Base-by-base conservation (phyloP, 257 asterid species). In the Solanum piurae region DNA sequence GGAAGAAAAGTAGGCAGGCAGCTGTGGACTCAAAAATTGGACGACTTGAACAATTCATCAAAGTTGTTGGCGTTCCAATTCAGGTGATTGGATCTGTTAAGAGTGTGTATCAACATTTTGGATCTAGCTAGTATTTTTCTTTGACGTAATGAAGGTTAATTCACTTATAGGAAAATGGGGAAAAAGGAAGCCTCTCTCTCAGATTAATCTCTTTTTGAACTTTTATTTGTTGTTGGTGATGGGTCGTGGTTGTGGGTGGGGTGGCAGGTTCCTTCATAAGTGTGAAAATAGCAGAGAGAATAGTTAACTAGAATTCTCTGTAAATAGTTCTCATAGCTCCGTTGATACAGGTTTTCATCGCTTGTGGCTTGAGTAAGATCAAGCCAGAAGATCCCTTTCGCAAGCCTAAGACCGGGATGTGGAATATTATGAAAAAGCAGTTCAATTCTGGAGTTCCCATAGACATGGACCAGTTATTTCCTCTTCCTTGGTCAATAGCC, bases 11-110 rank as follows among this genome's bases (percentile, higher is more conserved):
- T 92, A 94, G 98, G 88, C 99, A 97, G 90, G 93, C 89, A 83
- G 99, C 99, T 71, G 94, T 97, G 79, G 99, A 96, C 92, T 97
- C 99, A 6, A 97, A 97, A 94, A 89, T 96, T 89, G 99, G 98
- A 87, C 92, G 98, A 84, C 98, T 97, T 86, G 95, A 93, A 87
- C 92, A 88, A 89, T 97, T 96, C 90, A 94, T 97, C 84, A 93
- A 96, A 91, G 93, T 90, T 85, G 98, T 92, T 89, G 92, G 94
- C 69, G 94, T 96, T 80, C 99, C 99, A 38, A 93, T 97, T 86
- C 99, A 97, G 98, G 99, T 97, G 74, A 91, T 91, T 91, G 87
- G 23, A 40, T 74, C 71, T 88, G 84, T 77, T 68, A 75, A 44
- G 84, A 44, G n/a, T 52, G 4, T 42, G 31, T 46, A 29, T 33